phyloP scores from a whole-genome alignment of 805 yeast genomes.

The Yamadazyma laniorum region DNA sequence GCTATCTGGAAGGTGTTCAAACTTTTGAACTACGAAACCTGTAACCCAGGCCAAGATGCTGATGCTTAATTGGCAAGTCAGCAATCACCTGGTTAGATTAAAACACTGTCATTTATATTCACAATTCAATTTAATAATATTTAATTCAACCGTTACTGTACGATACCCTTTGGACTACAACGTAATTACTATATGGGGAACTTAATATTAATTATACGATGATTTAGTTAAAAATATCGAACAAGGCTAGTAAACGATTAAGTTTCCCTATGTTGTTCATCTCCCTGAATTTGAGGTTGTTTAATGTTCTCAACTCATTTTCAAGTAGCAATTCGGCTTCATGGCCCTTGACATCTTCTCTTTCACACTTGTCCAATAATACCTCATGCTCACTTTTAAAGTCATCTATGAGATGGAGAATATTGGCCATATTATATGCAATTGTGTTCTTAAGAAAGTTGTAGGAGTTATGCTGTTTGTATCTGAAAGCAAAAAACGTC shows the following conservation, averaged over 20 bases:
- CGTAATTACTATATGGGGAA: too few relatives aligned
- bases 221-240: conserved; percentile 15
- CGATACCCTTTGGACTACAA: background rate
- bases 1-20: conserved; percentile 67
- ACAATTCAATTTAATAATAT: too few relatives aligned
- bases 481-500: conserved; percentile 79
- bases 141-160: background rate
- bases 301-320: conserved; percentile 71
- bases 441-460: conserved; percentile 40
- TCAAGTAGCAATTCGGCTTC: conserved; percentile 73
- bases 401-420: conserved; percentile 48
- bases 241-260: conserved; percentile 55
- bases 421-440: conserved; percentile 52
- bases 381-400: conserved; percentile 61
- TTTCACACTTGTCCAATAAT: conserved; percentile 72
- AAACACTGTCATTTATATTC: too few relatives aligned
- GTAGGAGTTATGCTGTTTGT: conserved; percentile 41
- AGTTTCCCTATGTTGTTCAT: conserved; percentile 52
- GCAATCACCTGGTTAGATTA: too few relatives aligned
- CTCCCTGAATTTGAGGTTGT: conserved; percentile 57
- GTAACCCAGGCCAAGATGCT: conserved; percentile 67
- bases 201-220: too few relatives aligned
- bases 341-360: conserved; percentile 86
- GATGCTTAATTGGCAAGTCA: conserved; percentile 30
- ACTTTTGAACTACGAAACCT: conserved; percentile 57